Evolutionary conservation across 805 yeast species (phyloP).

Genomic region (Metschnikowia peoriensis): DNA sequence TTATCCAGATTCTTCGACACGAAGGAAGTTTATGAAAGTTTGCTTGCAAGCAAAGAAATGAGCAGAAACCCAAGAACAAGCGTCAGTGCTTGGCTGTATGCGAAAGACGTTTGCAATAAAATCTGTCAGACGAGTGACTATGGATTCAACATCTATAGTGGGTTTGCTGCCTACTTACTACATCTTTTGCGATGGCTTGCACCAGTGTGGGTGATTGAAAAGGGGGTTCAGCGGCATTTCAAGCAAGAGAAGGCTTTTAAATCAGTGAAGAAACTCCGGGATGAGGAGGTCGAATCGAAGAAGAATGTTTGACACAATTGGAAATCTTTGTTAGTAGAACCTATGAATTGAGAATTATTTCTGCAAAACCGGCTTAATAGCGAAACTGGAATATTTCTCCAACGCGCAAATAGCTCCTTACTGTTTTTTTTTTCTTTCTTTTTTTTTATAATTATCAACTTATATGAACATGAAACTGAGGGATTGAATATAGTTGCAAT

Average conservation of each 20-base stretch:
- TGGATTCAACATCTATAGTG: conserved; percentile 19
- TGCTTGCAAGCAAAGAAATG: conserved; percentile 10
- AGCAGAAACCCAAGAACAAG: conserved; percentile 12
- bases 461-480: no score
- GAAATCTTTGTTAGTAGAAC: no score
- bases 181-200: conserved; percentile 14
- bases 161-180: conserved; percentile 10
- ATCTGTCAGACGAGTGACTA: conserved; percentile 7
- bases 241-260: conserved; percentile 13
- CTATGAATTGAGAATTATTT: no score
- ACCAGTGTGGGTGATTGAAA: conserved; percentile 15
- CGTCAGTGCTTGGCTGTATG: conserved; percentile 11
- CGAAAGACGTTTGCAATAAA: conserved; percentile 14
- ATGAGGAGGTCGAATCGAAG: conserved; percentile 1
- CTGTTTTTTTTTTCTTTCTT: no score
- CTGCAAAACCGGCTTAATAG: no score
- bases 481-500: no score
- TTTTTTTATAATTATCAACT: no score
- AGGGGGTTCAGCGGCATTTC: conserved; percentile 12
- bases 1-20: conserved; percentile 9
- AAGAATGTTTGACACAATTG: not conserved
- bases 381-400: no score
- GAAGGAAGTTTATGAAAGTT: conserved; percentile 10
- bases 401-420: no score
- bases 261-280: conserved; percentile 2